Percentiles rank a stretch among this genome's conserved stretches.
These are phyloP conservation scores for Tripidium arundinaceum DNA, from an alignment of 202 grass and related monocot species.

Conservation along the genomic window DNA sequence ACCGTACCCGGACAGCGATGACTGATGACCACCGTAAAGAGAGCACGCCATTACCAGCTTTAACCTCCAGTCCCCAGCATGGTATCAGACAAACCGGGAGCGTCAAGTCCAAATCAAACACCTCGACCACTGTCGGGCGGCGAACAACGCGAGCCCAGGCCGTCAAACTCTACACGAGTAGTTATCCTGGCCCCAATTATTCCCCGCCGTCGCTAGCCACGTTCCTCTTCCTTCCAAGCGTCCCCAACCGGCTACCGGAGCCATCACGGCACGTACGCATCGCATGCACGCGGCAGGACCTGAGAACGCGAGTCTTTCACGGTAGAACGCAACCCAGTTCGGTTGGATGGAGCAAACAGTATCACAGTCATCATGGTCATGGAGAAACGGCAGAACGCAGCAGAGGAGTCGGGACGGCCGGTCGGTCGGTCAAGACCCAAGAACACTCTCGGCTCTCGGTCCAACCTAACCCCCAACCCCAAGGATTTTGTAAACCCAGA, in stretches of 20 bases:
- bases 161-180: constrained; percentile 20
- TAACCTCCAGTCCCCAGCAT: neutral
- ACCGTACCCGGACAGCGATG: neutral
- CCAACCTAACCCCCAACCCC: constrained; percentile 54
- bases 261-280: no score
- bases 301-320: no score
- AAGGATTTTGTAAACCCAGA: neutral
- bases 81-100: neutral
- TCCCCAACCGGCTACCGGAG: neutral
- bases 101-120: neutral
- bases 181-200: neutral
- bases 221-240: constrained; percentile 2
- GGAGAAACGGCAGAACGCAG: neutral
- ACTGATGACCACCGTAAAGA: no score
- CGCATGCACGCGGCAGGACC: no score
- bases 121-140: neutral
- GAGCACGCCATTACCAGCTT: no score
- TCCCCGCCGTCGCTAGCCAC: neutral
- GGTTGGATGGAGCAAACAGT: neutral
- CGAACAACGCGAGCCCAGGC: neutral
- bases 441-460: neutral
- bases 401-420: no score
- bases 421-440: constrained; percentile 28
- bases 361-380: neutral
- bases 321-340: neutral